A percentile compares a stretch with the other conserved stretches of the same genome.
Evolutionary conservation across 768 basidiomycete genomes (phyloP).

Genomic region (Clavulina sp.): DNA sequence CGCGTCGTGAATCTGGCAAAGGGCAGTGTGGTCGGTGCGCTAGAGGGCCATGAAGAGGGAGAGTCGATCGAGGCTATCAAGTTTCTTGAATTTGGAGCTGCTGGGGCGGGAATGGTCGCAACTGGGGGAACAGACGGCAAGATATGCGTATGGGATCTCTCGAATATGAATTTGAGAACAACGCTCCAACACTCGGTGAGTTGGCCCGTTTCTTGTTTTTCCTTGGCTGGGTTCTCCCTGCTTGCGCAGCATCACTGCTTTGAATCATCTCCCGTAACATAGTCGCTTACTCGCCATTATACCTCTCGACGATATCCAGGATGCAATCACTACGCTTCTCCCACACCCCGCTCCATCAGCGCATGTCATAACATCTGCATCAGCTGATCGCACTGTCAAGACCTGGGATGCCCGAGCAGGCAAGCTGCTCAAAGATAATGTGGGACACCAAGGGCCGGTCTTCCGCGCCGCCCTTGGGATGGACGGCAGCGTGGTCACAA

Average conservation of each 20-base stretch:
- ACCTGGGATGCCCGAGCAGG: constrained; percentile 93
- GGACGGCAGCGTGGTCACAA: constrained; percentile 49
- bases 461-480: constrained; percentile 57
- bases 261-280: too few species aligned
- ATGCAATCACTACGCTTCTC: constrained; percentile 69
- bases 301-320: constrained; percentile 27
- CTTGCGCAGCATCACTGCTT: too few species aligned
- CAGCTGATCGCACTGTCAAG: constrained; percentile 68
- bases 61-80: constrained; percentile 78
- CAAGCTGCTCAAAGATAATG: constrained; percentile 54
- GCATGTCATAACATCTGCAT: constrained; percentile 67
- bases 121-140: constrained; percentile 91
- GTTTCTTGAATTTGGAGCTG: constrained; percentile 60
- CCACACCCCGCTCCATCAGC: constrained; percentile 56
- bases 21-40: constrained; percentile 59
- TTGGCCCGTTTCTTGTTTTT: constrained; percentile 6
- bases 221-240: too few species aligned
- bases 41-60: constrained; percentile 70
- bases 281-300: background rate
- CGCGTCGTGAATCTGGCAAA: constrained; percentile 76
- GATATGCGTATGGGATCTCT: constrained; percentile 86
- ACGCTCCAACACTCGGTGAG: constrained; percentile 69
- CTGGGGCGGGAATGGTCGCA: constrained; percentile 41
- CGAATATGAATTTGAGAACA: constrained; percentile 65
- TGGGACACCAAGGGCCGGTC: constrained; percentile 64